Percentiles rank a stretch among this genome's conserved stretches.
These are phyloP conservation scores for Cladosporium sp. DNA, from an alignment of 2,329 filamentous ascomycete species.

Conservation along the genomic window DNA sequence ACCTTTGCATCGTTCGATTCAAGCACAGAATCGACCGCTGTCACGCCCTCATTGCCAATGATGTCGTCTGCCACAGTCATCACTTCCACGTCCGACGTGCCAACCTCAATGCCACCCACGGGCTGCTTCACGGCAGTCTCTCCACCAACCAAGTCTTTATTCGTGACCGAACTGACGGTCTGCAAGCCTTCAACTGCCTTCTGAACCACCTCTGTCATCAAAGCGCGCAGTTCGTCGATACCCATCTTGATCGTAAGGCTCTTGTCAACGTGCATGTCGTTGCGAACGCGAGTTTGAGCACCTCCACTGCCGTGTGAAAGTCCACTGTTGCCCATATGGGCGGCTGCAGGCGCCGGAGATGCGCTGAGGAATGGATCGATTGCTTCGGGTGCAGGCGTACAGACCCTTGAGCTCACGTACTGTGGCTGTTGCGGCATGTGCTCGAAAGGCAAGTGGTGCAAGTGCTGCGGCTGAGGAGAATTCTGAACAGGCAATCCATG, in stretches of 20 bases:
- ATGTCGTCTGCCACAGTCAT: no score
- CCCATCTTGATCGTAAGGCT: slow-evolving; percentile 3
- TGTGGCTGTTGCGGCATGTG: slow-evolving; percentile 12
- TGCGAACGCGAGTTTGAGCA: not conserved
- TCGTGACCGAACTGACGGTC: not conserved
- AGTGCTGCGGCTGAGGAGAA: slow-evolving; percentile 12
- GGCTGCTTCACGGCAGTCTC: no score
- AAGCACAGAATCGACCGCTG: no score
- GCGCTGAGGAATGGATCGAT: slow-evolving; percentile 2
- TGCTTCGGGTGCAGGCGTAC: slow-evolving; percentile 19
- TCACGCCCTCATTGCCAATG: no score
- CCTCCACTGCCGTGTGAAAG: not conserved
- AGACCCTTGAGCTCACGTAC: slow-evolving; percentile 18
- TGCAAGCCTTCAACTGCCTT: not conserved
- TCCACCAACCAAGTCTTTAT: not conserved
- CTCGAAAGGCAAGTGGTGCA: not conserved
- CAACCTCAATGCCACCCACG: no score
- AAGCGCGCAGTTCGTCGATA: not conserved
- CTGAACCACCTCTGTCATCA: slow-evolving; percentile 3
- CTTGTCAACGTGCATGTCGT: not conserved
- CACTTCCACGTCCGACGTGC: no score
- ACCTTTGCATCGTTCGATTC: no score
- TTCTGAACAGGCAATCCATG: not conserved
- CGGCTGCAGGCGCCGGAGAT: not conserved
- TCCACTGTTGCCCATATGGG: not conserved